phyloP scores from a whole-genome alignment of 345 rosid genomes.

The Geranium rotundifolium region DNA sequence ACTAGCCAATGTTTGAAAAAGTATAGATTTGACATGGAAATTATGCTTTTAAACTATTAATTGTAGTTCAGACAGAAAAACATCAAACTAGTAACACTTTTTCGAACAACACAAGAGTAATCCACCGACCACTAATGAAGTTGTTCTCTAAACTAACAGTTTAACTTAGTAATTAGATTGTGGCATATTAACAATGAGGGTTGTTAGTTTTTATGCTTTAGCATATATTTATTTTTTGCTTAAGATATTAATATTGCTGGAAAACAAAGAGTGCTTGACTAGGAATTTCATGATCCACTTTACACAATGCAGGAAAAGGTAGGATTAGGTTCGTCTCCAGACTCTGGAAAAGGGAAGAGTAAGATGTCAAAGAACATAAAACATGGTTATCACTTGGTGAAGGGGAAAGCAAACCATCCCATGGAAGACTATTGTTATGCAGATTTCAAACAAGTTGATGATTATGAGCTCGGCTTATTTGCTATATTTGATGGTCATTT shows the following conservation, averaged over 20 bases:
- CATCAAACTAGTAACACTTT: no score
- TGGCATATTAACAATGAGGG: neutral
- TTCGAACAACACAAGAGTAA: no score
- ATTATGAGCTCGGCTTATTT: slow-evolving; percentile 77
- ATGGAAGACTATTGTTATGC: slow-evolving; percentile 89
- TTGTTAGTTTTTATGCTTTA: neutral
- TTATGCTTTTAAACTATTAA: no score
- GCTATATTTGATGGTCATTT: slow-evolving; percentile 91
- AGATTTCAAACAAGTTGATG: slow-evolving; percentile 60
- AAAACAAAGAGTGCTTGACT: neutral
- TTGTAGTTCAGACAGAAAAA: no score
- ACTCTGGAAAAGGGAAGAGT: slow-evolving; percentile 87
- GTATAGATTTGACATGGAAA: no score
- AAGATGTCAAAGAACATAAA: slow-evolving; percentile 62
- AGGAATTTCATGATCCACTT: neutral
- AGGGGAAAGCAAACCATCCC: slow-evolving; percentile 58
- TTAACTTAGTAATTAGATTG: neutral
- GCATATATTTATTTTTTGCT: neutral
- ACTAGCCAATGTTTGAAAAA: no score
- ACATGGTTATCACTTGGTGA: slow-evolving; percentile 75
- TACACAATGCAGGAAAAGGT: slow-evolving; percentile 50
- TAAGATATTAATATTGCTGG: neutral
- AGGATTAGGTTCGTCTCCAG: slow-evolving; percentile 54
- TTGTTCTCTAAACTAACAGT: no score
- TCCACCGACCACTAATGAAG: no score